A percentile compares a stretch with the other conserved stretches of the same genome.
These are phyloP conservation scores for Mallotus nudiflorus DNA, from an alignment of 345 rosid species.

Conservation along the genomic window DNA sequence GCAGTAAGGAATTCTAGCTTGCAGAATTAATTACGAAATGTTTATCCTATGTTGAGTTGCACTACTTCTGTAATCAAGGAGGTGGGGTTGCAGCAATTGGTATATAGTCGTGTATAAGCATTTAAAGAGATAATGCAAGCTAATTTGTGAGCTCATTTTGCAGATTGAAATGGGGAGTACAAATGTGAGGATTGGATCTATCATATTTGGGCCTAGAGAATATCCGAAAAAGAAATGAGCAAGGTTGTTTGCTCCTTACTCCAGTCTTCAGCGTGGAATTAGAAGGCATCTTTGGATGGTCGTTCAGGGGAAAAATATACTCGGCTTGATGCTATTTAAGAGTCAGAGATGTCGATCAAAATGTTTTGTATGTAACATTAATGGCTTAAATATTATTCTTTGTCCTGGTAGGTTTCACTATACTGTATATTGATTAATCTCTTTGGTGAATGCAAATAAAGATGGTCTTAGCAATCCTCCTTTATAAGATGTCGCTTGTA, in stretches of 20 bases:
- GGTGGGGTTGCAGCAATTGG: neutral
- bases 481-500: too few relatives aligned
- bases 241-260: neutral
- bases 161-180: constrained; percentile 96
- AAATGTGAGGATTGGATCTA: constrained; percentile 88
- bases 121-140: neutral
- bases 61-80: too few relatives aligned
- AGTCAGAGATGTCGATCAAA: neutral
- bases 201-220: constrained; percentile 89
- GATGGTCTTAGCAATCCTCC: too few relatives aligned
- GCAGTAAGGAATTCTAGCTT: constrained; percentile 57
- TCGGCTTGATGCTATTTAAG: neutral
- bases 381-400: neutral
- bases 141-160: constrained; percentile 16
- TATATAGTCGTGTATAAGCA: neutral
- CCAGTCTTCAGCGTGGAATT: neutral
- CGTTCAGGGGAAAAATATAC: neutral
- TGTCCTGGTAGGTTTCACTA: neutral
- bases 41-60: neutral
- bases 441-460: too few relatives aligned
- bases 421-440: neutral
- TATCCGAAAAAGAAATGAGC: constrained; percentile 58
- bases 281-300: neutral
- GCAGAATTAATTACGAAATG: neutral
- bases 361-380: neutral